phyloP scores from a whole-genome alignment of 257 asterid genomes.

The Asclepias syriaca region DNA sequence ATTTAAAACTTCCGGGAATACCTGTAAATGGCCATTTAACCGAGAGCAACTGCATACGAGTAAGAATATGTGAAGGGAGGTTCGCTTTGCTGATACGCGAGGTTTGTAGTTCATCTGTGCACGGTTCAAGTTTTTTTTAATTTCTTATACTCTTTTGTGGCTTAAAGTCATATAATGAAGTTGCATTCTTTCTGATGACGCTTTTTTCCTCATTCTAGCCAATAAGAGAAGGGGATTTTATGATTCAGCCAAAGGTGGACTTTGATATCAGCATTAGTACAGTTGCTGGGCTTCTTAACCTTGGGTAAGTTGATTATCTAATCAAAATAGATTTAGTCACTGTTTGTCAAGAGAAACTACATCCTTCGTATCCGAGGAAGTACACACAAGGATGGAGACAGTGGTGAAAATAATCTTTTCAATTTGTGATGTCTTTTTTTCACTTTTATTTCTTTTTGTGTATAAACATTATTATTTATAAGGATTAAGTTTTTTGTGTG shows the following conservation, averaged over 20 bases:
- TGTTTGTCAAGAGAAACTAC: background rate
- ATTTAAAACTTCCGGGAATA: slow-evolving; percentile 67
- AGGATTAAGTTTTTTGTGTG: no score
- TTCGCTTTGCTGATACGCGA: slow-evolving; percentile 91
- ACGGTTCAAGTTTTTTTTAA: background rate
- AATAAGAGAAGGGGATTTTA: slow-evolving; percentile 85
- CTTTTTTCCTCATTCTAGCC: slow-evolving; percentile 49
- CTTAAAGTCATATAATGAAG: slow-evolving; percentile 12
- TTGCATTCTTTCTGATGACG: slow-evolving; percentile 13
- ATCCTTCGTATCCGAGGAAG: no score
- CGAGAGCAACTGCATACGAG: slow-evolving; percentile 90
- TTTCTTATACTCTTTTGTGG: background rate
- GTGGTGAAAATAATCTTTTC: no score
- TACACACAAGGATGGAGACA: no score
- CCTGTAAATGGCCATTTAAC: slow-evolving; percentile 78
- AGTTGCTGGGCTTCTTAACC: slow-evolving; percentile 95
- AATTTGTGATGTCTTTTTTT: no score
- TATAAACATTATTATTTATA: no score
- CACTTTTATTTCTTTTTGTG: no score
- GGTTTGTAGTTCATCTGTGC: slow-evolving; percentile 42
- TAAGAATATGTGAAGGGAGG: slow-evolving; percentile 95
- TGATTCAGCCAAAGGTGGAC: slow-evolving; percentile 99
- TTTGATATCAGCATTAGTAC: slow-evolving; percentile 98
- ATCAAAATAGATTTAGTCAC: background rate
- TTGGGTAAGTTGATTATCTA: slow-evolving; percentile 63